These are phyloP conservation scores for Ambrosia hybrid DNA, from an alignment of 140 eudicot genomes.

Conservation along the genomic window DNA sequence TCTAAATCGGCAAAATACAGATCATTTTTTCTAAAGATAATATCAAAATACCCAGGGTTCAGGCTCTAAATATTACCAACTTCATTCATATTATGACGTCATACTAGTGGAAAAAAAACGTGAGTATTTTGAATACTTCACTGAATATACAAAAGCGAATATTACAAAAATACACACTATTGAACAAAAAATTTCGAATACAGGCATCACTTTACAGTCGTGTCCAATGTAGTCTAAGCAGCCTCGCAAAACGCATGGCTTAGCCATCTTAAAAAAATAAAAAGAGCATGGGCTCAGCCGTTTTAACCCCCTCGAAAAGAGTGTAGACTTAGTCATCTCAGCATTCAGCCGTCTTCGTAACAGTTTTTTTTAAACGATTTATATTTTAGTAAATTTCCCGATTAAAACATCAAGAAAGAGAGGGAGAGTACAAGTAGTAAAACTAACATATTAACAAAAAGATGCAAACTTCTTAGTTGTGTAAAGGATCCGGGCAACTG, in stretches of 20 bases:
- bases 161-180: too few species aligned
- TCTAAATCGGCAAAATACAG: constrained; percentile 5
- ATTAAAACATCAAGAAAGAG: neutral
- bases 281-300: too few species aligned
- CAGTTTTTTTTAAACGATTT: too few species aligned
- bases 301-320: too few species aligned
- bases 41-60: constrained; percentile 98
- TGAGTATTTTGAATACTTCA: constrained; percentile 72
- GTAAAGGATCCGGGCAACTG: constrained; percentile 98
- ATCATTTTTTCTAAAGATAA: constrained; percentile 30
- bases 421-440: neutral
- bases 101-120: constrained; percentile 62
- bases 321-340: too few species aligned
- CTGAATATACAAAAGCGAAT: constrained; percentile 2
- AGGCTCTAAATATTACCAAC: constrained; percentile 39
- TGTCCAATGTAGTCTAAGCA: too few species aligned
- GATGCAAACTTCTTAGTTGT: constrained; percentile 48
- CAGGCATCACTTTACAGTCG: too few species aligned
- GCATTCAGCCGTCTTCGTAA: too few species aligned
- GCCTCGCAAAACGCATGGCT: too few species aligned
- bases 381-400: too few species aligned
- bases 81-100: constrained; percentile 19
- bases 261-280: too few species aligned
- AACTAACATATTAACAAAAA: constrained; percentile 16
- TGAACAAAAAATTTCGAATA: too few species aligned